Evolutionary conservation across 2,329 filamentous ascomycete genomes (phyloP).

Genomic region (Zymoseptoria brevis): DNA sequence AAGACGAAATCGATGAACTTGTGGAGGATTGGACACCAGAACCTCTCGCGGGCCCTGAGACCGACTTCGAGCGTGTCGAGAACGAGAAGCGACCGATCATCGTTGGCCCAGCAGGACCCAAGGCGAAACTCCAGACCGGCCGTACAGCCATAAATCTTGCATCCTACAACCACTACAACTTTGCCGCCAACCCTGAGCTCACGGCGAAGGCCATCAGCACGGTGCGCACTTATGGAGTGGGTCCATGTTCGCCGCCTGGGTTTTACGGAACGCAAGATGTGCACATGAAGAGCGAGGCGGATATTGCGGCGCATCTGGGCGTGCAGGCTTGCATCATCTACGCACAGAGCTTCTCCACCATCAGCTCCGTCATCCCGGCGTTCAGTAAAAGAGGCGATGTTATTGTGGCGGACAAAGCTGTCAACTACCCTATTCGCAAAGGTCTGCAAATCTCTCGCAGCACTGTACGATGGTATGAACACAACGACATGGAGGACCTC

Average conservation of each 20-base stretch:
- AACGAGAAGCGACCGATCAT: constrained; percentile 80
- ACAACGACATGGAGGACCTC: constrained; percentile 91
- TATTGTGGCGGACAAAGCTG: constrained; percentile 87
- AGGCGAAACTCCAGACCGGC: constrained; percentile 67
- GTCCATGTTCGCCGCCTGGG: constrained; percentile 89
- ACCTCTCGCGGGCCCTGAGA: constrained; percentile 70
- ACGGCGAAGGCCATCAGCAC: constrained; percentile 94
- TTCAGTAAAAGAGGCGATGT: constrained; percentile 97
- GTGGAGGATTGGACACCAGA: constrained; percentile 96
- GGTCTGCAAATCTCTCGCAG: constrained; percentile 89
- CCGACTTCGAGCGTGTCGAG: constrained; percentile 68
- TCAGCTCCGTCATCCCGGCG: constrained; percentile 91
- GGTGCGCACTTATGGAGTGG: constrained; percentile 89
- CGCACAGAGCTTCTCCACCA: constrained; percentile 90
- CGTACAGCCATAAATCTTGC: constrained; percentile 89
- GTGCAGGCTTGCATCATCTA: constrained; percentile 89
- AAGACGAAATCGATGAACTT: constrained; percentile 95
- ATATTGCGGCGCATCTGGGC: constrained; percentile 84
- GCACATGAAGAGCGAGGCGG: constrained; percentile 91
- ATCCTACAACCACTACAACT: constrained; percentile 96
- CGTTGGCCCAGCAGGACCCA: constrained; percentile 81
- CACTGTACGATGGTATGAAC: constrained; percentile 86
- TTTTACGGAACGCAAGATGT: constrained; percentile 99
- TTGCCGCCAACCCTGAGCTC: constrained; percentile 82
- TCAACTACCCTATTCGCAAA: constrained; percentile 90